phyloP scores from a whole-genome alignment of 345 rosid genomes.

The Eutrema heterophyllum region DNA sequence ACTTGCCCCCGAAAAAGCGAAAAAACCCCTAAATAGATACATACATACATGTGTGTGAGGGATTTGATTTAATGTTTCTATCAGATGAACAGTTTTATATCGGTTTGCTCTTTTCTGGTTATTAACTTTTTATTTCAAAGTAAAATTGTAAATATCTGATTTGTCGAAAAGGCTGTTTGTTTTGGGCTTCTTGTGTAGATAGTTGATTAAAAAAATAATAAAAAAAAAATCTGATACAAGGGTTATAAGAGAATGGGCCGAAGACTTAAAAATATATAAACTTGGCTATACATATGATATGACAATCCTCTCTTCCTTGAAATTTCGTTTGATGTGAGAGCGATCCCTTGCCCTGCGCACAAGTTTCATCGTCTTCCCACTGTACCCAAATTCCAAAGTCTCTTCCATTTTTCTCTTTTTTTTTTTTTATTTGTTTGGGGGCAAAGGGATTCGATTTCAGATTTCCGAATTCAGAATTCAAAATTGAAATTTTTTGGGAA shows the following conservation, averaged over 20 bases:
- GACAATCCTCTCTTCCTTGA: slow-evolving; percentile 9
- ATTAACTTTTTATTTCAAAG: too few species aligned
- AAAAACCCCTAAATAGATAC: too few species aligned
- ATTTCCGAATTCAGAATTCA: slow-evolving; percentile 1
- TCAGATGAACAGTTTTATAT: too few species aligned
- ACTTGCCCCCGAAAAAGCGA: too few species aligned
- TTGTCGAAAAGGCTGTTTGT: too few species aligned
- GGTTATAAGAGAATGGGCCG: neutral
- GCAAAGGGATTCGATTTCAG: neutral
- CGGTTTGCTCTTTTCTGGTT: too few species aligned
- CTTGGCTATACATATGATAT: neutral
- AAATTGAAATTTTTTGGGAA: neutral
- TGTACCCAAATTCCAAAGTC: neutral
- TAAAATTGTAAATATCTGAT: neutral
- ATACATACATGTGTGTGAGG: too few species aligned
- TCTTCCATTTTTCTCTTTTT: neutral
- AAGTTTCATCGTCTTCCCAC: slow-evolving; percentile 21
- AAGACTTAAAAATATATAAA: neutral
- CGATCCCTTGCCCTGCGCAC: slow-evolving; percentile 22
- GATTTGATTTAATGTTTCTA: too few species aligned
- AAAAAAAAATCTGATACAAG: too few species aligned
- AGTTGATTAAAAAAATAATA: too few species aligned
- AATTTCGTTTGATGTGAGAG: slow-evolving; percentile 18
- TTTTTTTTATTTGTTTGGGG: neutral
- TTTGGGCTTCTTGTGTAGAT: neutral